phyloP scores from a whole-genome alignment of 495 filamentous ascomycete species.

The Aspergillus bridgeri region DNA sequence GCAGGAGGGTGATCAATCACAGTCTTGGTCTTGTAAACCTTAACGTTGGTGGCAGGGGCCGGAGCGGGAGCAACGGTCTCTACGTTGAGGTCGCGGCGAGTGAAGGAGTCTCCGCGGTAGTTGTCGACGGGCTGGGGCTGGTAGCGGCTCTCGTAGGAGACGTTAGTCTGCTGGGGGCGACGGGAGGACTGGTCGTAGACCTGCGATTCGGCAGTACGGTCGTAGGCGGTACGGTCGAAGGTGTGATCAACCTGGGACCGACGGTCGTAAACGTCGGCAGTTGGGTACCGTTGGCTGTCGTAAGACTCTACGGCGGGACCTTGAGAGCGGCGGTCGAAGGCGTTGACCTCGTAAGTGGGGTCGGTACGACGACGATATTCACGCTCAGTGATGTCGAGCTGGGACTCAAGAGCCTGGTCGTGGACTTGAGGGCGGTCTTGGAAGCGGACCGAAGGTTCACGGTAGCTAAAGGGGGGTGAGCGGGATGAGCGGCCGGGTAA shows the following conservation, averaged over 20 bases:
- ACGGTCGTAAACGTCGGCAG: conserved; percentile 17
- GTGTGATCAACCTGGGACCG: conserved; percentile 9
- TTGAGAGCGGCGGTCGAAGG: conserved; percentile 44
- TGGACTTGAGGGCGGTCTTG: conserved; percentile 48
- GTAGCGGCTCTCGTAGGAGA: conserved; percentile 24
- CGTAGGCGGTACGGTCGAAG: conserved; percentile 24
- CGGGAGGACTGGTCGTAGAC: conserved; percentile 12
- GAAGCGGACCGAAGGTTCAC: conserved; percentile 54
- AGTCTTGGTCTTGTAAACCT: conserved; percentile 38
- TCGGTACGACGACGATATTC: conserved; percentile 78
- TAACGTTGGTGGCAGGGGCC: conserved; percentile 30
- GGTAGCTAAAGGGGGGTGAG: conserved; percentile 40
- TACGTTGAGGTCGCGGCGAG: conserved; percentile 42
- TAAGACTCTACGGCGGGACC: conserved; percentile 27
- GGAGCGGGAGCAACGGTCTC: conserved; percentile 47
- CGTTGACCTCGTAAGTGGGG: conserved; percentile 63
- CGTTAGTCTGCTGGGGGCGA: conserved; percentile 1
- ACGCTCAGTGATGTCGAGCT: conserved; percentile 80
- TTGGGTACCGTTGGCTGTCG: conserved; percentile 17
- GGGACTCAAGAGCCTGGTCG: conserved; percentile 51
- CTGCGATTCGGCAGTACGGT: conserved; percentile 23
- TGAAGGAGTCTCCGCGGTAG: conserved; percentile 29
- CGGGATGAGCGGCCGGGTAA: conserved; percentile 8
- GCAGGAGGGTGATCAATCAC: conserved; percentile 47
- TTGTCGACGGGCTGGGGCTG: conserved; percentile 26